These are phyloP conservation scores for Ogataea populi-albae DNA, from an alignment of 805 yeast genomes.

Conservation along the genomic window DNA sequence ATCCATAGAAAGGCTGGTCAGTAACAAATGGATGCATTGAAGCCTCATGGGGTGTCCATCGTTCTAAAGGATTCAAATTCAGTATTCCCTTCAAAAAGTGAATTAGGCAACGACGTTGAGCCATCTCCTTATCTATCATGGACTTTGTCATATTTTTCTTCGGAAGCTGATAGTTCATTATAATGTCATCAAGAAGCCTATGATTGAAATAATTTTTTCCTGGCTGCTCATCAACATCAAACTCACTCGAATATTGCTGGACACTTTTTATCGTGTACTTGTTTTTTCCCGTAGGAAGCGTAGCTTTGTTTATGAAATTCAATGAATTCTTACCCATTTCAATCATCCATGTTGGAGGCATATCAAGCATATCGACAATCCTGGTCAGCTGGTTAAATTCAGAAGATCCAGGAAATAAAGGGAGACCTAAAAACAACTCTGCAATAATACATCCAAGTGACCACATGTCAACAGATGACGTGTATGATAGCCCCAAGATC, in stretches of 20 bases:
- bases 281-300: conserved; percentile 25
- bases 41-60: conserved; percentile 98
- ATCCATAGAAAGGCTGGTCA: conserved; percentile 50
- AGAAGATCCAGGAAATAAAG: conserved; percentile 91
- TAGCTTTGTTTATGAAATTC: conserved; percentile 48
- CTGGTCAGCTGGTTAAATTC: conserved; percentile 88
- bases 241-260: conserved; percentile 52
- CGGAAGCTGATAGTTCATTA: conserved; percentile 70
- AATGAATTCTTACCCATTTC: conserved; percentile 87
- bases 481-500: conserved; percentile 84
- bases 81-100: conserved; percentile 79
- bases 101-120: conserved; percentile 64
- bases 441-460: conserved; percentile 60
- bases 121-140: conserved; percentile 66
- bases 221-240: conserved; percentile 63
- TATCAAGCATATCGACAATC: conserved; percentile 76
- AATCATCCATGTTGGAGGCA: conserved; percentile 94
- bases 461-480: conserved; percentile 88
- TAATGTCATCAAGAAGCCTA: conserved; percentile 63
- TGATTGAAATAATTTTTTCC: conserved; percentile 78
- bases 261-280: conserved; percentile 32
- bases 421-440: conserved; percentile 72
- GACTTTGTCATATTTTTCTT: conserved; percentile 51
- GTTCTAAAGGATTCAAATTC: conserved; percentile 84
- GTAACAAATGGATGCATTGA: conserved; percentile 86